A percentile compares a stretch with the other conserved stretches of the same genome.
phyloP scores from a whole-genome alignment of 441 rosid genomes.

The Gossypium gossypioides region DNA sequence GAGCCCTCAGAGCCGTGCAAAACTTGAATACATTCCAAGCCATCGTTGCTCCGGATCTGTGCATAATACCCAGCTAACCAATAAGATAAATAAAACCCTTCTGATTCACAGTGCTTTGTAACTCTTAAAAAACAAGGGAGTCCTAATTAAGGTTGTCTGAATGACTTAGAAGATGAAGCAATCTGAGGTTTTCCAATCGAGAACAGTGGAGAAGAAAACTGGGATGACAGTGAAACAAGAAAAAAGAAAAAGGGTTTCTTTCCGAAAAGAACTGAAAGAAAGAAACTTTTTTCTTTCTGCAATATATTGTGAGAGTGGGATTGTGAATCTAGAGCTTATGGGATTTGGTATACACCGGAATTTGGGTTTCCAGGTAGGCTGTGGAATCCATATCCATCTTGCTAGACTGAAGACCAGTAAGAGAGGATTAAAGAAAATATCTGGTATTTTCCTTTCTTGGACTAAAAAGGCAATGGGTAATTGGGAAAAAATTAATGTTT shows the following conservation, averaged over 20 bases:
- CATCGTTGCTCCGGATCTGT: slow-evolving; percentile 83
- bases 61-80: slow-evolving; percentile 32
- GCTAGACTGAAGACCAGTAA: background rate
- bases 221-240: background rate
- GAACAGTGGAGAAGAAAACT: background rate
- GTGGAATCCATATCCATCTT: slow-evolving; percentile 24
- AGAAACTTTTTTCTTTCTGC: background rate
- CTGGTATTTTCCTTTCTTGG: background rate
- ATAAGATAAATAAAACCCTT: background rate
- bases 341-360: slow-evolving; percentile 5
- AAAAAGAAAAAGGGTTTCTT: background rate
- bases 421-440: background rate
- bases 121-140: background rate
- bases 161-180: background rate
- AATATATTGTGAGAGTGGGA: background rate
- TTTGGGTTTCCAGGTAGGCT: slow-evolving; percentile 6
- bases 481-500: background rate
- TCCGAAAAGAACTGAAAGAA: background rate
- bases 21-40: slow-evolving; percentile 97
- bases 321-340: slow-evolving; percentile 26
- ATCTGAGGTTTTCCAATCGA: background rate
- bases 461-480: background rate
- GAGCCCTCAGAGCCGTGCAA: slow-evolving; percentile 79
- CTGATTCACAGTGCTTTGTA: background rate
- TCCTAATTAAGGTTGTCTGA: background rate